A percentile compares a stretch with the other conserved stretches of the same genome.
Evolutionary conservation across 2,329 filamentous ascomycete species (phyloP).

Genomic region (Blumeria graminis): DNA sequence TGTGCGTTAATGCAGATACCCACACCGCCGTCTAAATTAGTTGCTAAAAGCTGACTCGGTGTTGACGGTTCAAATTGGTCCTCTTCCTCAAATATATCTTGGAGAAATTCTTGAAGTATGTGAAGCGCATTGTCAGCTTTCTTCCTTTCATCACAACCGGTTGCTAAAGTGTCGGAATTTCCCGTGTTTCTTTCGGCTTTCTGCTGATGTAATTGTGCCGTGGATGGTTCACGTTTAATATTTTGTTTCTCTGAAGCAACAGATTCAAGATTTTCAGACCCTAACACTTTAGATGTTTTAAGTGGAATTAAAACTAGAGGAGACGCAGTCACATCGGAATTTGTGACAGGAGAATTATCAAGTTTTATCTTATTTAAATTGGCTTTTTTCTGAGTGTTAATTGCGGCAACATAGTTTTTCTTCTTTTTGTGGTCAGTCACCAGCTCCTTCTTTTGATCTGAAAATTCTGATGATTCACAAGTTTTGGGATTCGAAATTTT

Average conservation of each 20-base stretch:
- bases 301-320: conserved; percentile 11
- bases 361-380: too few species aligned
- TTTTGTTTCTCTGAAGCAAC: too few species aligned
- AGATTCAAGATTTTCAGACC: conserved; percentile 11
- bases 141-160: conserved; percentile 56
- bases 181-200: not conserved
- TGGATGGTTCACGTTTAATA: too few species aligned
- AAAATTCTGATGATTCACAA: too few species aligned
- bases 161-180: conserved; percentile 24
- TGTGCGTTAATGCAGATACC: conserved; percentile 44
- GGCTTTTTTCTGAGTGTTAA: too few species aligned
- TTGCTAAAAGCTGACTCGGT: conserved; percentile 24
- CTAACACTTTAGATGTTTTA: not conserved
- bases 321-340: not conserved
- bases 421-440: too few species aligned
- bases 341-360: too few species aligned
- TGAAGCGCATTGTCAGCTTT: conserved; percentile 52
- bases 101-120: conserved; percentile 43
- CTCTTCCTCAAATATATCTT: conserved; percentile 55
- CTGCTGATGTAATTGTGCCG: too few species aligned
- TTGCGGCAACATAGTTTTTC: too few species aligned
- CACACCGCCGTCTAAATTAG: conserved; percentile 34
- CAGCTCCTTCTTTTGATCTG: too few species aligned
- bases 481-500: too few species aligned
- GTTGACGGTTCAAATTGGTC: conserved; percentile 28